These are phyloP conservation scores for Claviceps spartinae DNA, from an alignment of 2,329 filamentous ascomycete genomes.

Conservation along the genomic window DNA sequence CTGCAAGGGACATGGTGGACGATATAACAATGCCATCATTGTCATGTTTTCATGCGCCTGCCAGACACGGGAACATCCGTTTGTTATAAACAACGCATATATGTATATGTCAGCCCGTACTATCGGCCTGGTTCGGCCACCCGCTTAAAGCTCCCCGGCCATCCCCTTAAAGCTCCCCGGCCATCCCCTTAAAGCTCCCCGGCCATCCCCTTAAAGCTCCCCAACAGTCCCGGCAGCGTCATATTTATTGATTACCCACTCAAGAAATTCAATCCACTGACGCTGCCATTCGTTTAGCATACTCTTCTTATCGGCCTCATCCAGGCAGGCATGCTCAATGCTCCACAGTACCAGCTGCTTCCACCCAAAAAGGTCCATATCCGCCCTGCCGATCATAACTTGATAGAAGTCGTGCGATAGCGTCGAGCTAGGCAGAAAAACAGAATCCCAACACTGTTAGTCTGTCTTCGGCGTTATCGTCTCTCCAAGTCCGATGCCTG, in stretches of 20 bases:
- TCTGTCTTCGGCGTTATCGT: neutral
- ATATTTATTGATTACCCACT: conserved; percentile 33
- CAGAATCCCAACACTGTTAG: neutral
- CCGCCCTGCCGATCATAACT: conserved; percentile 52
- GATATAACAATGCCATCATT: too few relatives aligned
- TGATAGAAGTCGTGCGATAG: conserved; percentile 70
- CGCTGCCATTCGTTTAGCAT: conserved; percentile 32
- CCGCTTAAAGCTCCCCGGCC: neutral
- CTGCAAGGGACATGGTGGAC: too few relatives aligned
- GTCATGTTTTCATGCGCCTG: too few relatives aligned
- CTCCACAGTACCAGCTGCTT: conserved; percentile 54
- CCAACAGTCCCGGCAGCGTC: conserved; percentile 11
- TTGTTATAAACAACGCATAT: too few relatives aligned
- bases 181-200: too few relatives aligned
- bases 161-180: neutral
- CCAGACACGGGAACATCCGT: too few relatives aligned
- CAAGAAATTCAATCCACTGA: conserved; percentile 46
- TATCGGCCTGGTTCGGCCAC: too few relatives aligned
- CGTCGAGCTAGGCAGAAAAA: conserved; percentile 37
- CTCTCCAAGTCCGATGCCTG: too few relatives aligned
- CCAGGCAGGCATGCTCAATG: conserved; percentile 44
- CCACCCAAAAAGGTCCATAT: conserved; percentile 58
- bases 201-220: neutral
- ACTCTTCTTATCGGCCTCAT: conserved; percentile 23
- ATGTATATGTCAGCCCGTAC: too few relatives aligned